A percentile compares a stretch with the other conserved stretches of the same genome.
These are phyloP conservation scores for Rhytidiadelphus loreus DNA, from an alignment of 225 moss, liverwort and hornwort genomes.

Conservation along the genomic window DNA sequence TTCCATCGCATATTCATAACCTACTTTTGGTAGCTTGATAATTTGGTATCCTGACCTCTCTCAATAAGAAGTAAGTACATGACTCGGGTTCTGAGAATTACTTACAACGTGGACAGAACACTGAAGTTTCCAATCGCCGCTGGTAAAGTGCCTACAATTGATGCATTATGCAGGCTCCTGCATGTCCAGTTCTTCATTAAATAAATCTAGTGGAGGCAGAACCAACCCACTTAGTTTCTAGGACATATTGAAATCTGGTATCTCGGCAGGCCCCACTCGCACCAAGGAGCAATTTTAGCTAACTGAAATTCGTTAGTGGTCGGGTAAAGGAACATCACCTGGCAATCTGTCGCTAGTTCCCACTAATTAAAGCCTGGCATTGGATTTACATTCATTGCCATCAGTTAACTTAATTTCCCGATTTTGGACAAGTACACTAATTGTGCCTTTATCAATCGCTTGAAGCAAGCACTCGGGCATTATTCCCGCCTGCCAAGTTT, in stretches of 20 bases:
- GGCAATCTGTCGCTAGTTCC: background rate
- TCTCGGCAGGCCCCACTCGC: background rate
- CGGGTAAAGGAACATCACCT: background rate
- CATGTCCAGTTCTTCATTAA: background rate
- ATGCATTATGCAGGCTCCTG: constrained; percentile 4
- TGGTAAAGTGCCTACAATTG: background rate
- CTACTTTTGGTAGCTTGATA: background rate
- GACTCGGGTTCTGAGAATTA: background rate
- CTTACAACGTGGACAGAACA: background rate
- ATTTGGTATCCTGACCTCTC: background rate
- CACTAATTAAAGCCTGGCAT: background rate
- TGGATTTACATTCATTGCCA: background rate
- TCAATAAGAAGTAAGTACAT: background rate
- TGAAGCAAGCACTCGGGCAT: background rate
- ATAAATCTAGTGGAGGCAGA: background rate
- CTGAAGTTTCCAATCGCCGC: background rate
- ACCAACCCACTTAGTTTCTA: background rate
- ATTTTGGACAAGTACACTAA: background rate
- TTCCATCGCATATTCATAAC: background rate
- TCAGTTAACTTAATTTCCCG: background rate
- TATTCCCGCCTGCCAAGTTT: background rate
- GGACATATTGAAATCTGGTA: background rate
- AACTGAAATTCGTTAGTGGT: background rate
- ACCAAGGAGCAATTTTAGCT: background rate
- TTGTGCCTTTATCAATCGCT: background rate